Percentiles rank a stretch among this genome's conserved stretches.
These are phyloP conservation scores for Trichosporon sp. DNA, from an alignment of 1,284 basidiomycete species.

Conservation along the genomic window DNA sequence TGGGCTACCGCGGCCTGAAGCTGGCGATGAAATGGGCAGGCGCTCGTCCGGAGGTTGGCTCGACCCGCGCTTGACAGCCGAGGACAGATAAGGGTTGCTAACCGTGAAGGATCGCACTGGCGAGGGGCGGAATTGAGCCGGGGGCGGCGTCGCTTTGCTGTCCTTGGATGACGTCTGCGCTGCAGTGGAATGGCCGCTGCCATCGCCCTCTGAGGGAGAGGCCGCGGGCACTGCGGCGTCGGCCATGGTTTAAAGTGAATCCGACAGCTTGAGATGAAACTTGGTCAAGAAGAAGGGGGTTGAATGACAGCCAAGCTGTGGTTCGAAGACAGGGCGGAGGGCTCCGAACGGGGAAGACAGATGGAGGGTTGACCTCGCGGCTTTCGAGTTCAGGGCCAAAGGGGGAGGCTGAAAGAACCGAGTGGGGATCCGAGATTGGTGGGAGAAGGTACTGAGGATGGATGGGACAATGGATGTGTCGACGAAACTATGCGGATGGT, in stretches of 20 bases:
- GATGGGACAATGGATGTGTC: slow-evolving; percentile 9
- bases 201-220: slow-evolving; percentile 9
- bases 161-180: slow-evolving; percentile 14
- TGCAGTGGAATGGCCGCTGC: slow-evolving; percentile 13
- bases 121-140: slow-evolving; percentile 27
- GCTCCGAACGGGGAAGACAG: slow-evolving; percentile 10
- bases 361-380: slow-evolving; percentile 16
- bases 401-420: slow-evolving; percentile 11
- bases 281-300: background rate
- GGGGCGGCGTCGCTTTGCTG: slow-evolving; percentile 22
- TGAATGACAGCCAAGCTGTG: slow-evolving; percentile 11
- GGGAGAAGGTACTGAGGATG: background rate
- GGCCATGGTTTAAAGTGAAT: slow-evolving; percentile 23
- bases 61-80: slow-evolving; percentile 43
- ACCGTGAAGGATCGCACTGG: slow-evolving; percentile 33
- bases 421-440: background rate
- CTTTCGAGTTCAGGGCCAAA: slow-evolving; percentile 16
- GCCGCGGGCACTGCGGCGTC: slow-evolving; percentile 23
- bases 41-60: slow-evolving; percentile 51
- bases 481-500: background rate
- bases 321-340: slow-evolving; percentile 14
- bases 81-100: slow-evolving; percentile 33
- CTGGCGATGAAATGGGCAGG: slow-evolving; percentile 41
- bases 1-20: slow-evolving; percentile 44
- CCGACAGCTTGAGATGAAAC: slow-evolving; percentile 17